phyloP scores from a whole-genome alignment of 2,329 filamentous ascomycete species.

The Sporothrix pallida region DNA sequence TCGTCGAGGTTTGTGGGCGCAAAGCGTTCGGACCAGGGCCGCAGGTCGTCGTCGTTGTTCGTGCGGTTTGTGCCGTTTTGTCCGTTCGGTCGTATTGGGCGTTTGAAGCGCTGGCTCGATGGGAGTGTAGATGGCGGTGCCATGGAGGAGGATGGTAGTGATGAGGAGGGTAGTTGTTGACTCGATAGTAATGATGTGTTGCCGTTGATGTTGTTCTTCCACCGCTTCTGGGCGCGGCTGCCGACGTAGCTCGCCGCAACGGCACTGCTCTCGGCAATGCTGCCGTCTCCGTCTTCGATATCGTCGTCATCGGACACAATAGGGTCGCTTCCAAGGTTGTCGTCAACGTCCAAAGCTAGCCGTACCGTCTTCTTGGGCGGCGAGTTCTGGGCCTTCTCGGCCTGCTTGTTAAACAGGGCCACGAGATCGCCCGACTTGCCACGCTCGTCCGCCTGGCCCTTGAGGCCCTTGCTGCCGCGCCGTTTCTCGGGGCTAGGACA shows the following conservation, averaged over 20 bases:
- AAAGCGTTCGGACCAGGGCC: slow-evolving; percentile 89
- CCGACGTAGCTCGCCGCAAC: slow-evolving; percentile 62
- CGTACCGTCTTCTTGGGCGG: slow-evolving; percentile 40
- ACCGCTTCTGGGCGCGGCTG: slow-evolving; percentile 60
- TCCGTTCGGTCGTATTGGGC: slow-evolving; percentile 46
- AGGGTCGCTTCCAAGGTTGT: slow-evolving; percentile 50
- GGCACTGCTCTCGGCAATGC: slow-evolving; percentile 58
- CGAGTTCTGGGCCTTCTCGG: slow-evolving; percentile 54
- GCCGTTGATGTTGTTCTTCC: slow-evolving; percentile 45
- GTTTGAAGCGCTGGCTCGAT: slow-evolving; percentile 60
- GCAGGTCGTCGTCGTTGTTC: slow-evolving; percentile 58
- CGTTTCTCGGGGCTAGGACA: slow-evolving; percentile 56
- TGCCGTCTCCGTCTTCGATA: slow-evolving; percentile 59
- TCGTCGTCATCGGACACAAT: slow-evolving; percentile 53
- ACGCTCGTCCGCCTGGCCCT: slow-evolving; percentile 52
- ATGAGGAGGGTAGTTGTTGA: slow-evolving; percentile 16
- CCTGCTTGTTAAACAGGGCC: slow-evolving; percentile 67
- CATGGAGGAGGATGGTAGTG: not conserved
- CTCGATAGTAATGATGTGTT: not conserved
- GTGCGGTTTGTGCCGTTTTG: slow-evolving; percentile 33
- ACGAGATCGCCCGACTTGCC: slow-evolving; percentile 62
- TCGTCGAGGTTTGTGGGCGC: slow-evolving; percentile 77
- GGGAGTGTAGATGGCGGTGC: slow-evolving; percentile 36
- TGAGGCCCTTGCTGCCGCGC: slow-evolving; percentile 33
- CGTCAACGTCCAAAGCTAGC: slow-evolving; percentile 37